These are phyloP conservation scores for Alternaria solani DNA, from an alignment of 2,329 filamentous ascomycete species.

Conservation along the genomic window DNA sequence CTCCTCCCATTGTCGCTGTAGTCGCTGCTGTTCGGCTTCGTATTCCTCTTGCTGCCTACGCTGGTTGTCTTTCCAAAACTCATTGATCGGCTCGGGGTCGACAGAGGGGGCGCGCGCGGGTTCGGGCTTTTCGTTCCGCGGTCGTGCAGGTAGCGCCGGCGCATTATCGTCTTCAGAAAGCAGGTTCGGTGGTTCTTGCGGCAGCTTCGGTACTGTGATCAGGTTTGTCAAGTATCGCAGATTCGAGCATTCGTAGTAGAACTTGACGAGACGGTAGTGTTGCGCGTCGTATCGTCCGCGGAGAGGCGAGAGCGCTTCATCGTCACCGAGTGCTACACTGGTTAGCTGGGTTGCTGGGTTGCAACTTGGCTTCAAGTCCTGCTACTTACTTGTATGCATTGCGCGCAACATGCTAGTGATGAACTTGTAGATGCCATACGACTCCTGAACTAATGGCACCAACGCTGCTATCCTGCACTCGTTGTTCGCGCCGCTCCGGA, in stretches of 20 bases:
- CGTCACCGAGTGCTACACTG: conserved; percentile 79
- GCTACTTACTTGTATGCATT: conserved; percentile 85
- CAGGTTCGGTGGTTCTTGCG: conserved; percentile 90
- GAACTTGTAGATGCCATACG: conserved; percentile 99
- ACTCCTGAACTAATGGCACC: conserved; percentile 94
- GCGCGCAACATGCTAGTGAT: conserved; percentile 98
- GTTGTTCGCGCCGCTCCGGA: conserved; percentile 89
- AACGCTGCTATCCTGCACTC: conserved; percentile 95
- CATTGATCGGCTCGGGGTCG: conserved; percentile 92
- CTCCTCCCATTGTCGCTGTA: conserved; percentile 86
- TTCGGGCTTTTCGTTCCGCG: conserved; percentile 67
- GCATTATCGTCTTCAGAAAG: conserved; percentile 81
- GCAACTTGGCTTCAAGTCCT: background rate
- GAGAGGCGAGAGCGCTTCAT: conserved; percentile 88
- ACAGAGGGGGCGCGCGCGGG: conserved; percentile 72
- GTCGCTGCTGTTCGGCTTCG: conserved; percentile 87
- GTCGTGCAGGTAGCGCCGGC: conserved; percentile 82
- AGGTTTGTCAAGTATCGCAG: conserved; percentile 94
- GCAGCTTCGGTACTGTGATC: conserved; percentile 94
- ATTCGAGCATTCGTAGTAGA: conserved; percentile 99
- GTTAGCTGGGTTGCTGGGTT: conserved; percentile 19
- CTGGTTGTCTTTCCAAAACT: conserved; percentile 97
- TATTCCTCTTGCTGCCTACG: conserved; percentile 92
- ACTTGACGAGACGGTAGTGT: conserved; percentile 94
- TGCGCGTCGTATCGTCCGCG: conserved; percentile 91